These are phyloP conservation scores for Akebia trifoliata DNA, from an alignment of 164 flowering plant species.

Conservation along the genomic window DNA sequence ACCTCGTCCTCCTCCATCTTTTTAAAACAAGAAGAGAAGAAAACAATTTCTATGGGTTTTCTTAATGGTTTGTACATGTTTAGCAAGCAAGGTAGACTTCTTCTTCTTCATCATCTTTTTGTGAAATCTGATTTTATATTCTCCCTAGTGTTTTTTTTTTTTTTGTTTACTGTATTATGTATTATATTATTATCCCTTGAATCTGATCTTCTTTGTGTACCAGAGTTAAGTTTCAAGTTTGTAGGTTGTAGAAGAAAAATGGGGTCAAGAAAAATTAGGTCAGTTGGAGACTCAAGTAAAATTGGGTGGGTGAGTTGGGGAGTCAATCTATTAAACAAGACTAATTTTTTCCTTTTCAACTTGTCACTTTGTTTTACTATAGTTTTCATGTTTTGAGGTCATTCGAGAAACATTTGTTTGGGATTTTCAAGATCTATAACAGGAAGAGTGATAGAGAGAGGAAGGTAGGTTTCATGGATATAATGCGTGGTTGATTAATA, in stretches of 20 bases:
- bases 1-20: conserved; percentile 8
- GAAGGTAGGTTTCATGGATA: background rate
- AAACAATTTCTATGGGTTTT: too few relatives aligned
- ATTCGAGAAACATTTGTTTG: too few relatives aligned
- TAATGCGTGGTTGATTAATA: too few relatives aligned
- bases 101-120: background rate
- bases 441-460: background rate
- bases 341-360: too few relatives aligned
- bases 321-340: too few relatives aligned
- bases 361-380: background rate
- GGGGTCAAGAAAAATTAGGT: too few relatives aligned
- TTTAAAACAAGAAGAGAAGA: background rate
- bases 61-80: too few relatives aligned
- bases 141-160: too few relatives aligned
- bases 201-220: background rate
- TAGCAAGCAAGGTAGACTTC: background rate
- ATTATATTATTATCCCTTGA: background rate
- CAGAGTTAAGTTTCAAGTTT: background rate
- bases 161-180: background rate
- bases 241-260: too few relatives aligned
- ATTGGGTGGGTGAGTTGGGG: too few relatives aligned
- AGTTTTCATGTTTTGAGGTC: background rate
- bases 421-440: background rate
- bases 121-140: too few relatives aligned
- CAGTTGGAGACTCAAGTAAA: too few relatives aligned